Percentiles rank a stretch among this genome's conserved stretches.
Conservation (phyloP, 2,329 filamentous ascomycete genomes). For the Penicillium sp. region DNA sequence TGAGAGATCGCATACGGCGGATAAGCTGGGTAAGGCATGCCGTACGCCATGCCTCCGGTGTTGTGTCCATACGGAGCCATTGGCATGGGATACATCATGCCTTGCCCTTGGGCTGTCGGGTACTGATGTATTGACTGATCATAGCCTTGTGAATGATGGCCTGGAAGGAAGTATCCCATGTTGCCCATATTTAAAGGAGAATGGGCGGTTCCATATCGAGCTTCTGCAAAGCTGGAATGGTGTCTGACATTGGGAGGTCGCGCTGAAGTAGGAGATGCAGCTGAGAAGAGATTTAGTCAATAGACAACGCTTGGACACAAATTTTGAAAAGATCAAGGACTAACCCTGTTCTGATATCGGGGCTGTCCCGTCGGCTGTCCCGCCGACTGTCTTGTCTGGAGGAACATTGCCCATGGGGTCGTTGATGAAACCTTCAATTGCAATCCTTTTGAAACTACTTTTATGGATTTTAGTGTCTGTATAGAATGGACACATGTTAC, state of each 20-base stretch:
- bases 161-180: constrained; percentile 32
- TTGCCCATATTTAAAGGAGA: constrained; percentile 32
- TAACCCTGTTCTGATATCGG: constrained; percentile 17
- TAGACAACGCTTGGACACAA: background rate
- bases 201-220: constrained; percentile 21
- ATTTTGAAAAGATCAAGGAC: background rate
- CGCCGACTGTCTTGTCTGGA: constrained; percentile 20
- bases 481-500: background rate
- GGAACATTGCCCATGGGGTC: constrained; percentile 33
- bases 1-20: constrained; percentile 31
- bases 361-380: constrained; percentile 12
- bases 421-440: background rate
- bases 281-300: constrained; percentile 8
- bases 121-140: constrained; percentile 31
- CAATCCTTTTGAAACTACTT: background rate
- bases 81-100: constrained; percentile 33
- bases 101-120: constrained; percentile 24
- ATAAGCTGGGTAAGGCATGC: constrained; percentile 29
- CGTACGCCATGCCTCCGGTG: constrained; percentile 25
- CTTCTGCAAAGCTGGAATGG: constrained; percentile 20
- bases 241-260: constrained; percentile 23
- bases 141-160: constrained; percentile 24
- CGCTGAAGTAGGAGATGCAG: constrained; percentile 7
- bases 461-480: background rate
- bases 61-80: constrained; percentile 27